Conservation (phyloP, 768 basidiomycete genomes). For the Psilocybe sp. region DNA sequence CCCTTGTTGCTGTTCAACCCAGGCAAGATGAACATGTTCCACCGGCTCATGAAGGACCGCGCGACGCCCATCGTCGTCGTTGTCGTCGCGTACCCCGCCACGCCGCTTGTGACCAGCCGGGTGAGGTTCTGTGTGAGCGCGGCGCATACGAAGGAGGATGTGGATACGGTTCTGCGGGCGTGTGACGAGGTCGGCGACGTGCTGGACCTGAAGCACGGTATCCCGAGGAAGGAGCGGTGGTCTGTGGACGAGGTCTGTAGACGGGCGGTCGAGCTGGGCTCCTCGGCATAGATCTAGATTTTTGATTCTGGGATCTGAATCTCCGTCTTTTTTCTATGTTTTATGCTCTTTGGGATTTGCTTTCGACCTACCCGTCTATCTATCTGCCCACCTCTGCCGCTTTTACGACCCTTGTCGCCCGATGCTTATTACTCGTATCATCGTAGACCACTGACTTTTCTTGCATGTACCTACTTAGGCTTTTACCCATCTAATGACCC, state of each 20-base stretch:
- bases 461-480: too few species aligned
- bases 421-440: too few species aligned
- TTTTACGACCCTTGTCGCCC: too few species aligned
- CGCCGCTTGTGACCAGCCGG: conserved; percentile 81
- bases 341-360: background rate
- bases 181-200: conserved; percentile 91
- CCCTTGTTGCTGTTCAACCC: conserved; percentile 91
- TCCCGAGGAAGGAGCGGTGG: conserved; percentile 62
- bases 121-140: conserved; percentile 95
- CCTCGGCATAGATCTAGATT: conserved; percentile 3
- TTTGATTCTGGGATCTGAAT: background rate
- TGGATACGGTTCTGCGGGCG: conserved; percentile 81
- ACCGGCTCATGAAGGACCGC: conserved; percentile 81
- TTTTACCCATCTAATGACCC: too few species aligned
- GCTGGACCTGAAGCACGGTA: conserved; percentile 85
- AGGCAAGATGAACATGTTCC: conserved; percentile 91
- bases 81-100: conserved; percentile 89
- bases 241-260: conserved; percentile 67
- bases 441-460: too few species aligned
- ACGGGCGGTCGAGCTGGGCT: conserved; percentile 70
- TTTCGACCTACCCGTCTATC: too few species aligned
- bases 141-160: conserved; percentile 95
- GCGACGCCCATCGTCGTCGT: conserved; percentile 83
- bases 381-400: too few species aligned
- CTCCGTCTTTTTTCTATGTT: background rate